Percentiles rank a stretch among this genome's conserved stretches.
phyloP scores from a whole-genome alignment of 305 asterid species.

The Solanum hybrid region DNA sequence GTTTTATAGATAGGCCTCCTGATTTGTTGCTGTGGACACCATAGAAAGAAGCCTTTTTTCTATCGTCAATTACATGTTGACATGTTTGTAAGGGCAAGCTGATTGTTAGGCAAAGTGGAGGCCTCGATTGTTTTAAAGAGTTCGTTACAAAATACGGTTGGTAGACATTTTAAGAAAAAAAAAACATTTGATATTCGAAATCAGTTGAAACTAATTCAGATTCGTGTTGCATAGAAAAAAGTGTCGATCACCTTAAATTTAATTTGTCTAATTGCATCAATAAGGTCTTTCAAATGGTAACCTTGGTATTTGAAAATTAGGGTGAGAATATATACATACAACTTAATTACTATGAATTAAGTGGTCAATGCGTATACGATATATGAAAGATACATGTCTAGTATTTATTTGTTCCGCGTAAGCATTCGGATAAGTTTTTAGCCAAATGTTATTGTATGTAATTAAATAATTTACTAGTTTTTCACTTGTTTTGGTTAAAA shows the following conservation, averaged over 20 bases:
- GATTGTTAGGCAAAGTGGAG: not conserved
- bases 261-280: too few relatives aligned
- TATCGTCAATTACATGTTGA: not conserved
- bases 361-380: not conserved
- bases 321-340: too few relatives aligned
- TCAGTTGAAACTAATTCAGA: not conserved
- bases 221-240: not conserved
- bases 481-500: not conserved
- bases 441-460: not conserved
- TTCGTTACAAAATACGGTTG: not conserved
- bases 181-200: not conserved
- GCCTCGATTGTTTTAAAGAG: not conserved
- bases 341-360: not conserved
- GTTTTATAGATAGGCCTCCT: not conserved
- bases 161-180: not conserved
- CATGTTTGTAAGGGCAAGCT: not conserved
- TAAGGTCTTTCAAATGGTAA: too few relatives aligned
- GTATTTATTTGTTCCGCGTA: too few relatives aligned
- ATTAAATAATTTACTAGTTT: too few relatives aligned
- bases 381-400: too few relatives aligned
- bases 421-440: too few relatives aligned
- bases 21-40: not conserved
- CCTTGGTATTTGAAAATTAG: too few relatives aligned
- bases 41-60: not conserved
- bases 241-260: not conserved